Evolutionary conservation across 345 rosid species (phyloP).

Genomic region (Salix caprea): DNA sequence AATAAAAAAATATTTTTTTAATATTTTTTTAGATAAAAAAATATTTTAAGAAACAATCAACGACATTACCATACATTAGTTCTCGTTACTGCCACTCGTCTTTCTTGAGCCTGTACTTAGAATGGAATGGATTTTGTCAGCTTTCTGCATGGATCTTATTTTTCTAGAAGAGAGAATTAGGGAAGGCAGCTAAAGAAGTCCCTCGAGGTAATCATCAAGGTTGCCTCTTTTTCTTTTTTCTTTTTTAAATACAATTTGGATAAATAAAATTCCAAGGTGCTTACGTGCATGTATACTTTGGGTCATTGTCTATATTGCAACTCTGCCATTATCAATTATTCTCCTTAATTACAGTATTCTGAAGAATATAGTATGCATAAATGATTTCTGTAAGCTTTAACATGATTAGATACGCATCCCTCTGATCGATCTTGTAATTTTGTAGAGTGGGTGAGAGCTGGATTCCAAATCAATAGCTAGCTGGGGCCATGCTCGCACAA

Average conservation of each 20-base stretch:
- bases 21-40: no score
- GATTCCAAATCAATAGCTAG: background rate
- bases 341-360: background rate
- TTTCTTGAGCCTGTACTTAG: background rate
- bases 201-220: background rate
- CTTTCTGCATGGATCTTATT: background rate
- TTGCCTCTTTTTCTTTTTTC: background rate
- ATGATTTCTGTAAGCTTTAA: background rate
- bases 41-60: no score
- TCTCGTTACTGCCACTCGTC: background rate
- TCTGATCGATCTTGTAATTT: background rate
- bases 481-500: conserved; percentile 1
- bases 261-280: no score
- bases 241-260: no score
- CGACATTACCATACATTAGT: no score
- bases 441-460: background rate
- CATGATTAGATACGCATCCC: background rate
- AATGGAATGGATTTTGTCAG: background rate
- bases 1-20: no score
- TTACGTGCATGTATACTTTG: background rate
- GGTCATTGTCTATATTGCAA: background rate
- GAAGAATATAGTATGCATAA: background rate
- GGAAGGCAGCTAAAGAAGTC: no score
- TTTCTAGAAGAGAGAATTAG: no score
- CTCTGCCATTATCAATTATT: no score